Base-by-base conservation (phyloP, 345 rosid genomes). In the Camelina hispida region DNA sequence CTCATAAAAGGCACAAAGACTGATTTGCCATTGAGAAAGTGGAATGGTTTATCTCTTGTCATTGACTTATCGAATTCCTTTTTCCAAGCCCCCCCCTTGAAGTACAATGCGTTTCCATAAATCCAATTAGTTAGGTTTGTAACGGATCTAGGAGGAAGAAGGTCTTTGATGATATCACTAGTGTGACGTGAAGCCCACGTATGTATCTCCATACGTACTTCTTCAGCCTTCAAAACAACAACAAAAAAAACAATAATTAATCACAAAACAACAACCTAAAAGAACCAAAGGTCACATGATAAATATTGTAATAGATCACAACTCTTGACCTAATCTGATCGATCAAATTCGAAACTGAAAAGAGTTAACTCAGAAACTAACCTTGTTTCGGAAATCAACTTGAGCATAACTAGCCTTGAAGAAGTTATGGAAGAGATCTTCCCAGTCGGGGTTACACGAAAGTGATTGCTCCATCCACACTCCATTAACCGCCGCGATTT, bases 351-450 rank as follows among this genome's bases (percentile, higher is more conserved):
- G 5, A 28, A 4, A 28, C 30, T 28, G 30, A 28, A 28, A 28
- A 28, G 48, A 14, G 16, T 28, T 32, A 44, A 15, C 16, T n/a
- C 9, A 37, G 9, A 16, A 32, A 65, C 44, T 17, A 28, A 50
- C 75, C 75, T 71, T 71, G 35, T 10, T 44, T 44, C 15, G 18
- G 34, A 59, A 71, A 32, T 59, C 75, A 58, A 71, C 75, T 30
- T 17, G 57, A 48, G 65, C 15, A 10, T 13, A 71, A n/a, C 4
- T 1, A 59, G 75, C 57, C 46, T 44, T 60, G 57, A 59, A 58
- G 58, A 59, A 43, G 14, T 59, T 71, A 20, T 28, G 56, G 16
- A 71, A 44, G 35, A 60, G 50, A 18, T 59, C 46, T 18, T 71
- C 59, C 18, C 3, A 17, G 3, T 25, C 13, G 12, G 51, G 62